A percentile compares a stretch with the other conserved stretches of the same genome.
phyloP scores from a whole-genome alignment of 371 early-diverging fungal species.

The Syncephalis plumigaleata region DNA sequence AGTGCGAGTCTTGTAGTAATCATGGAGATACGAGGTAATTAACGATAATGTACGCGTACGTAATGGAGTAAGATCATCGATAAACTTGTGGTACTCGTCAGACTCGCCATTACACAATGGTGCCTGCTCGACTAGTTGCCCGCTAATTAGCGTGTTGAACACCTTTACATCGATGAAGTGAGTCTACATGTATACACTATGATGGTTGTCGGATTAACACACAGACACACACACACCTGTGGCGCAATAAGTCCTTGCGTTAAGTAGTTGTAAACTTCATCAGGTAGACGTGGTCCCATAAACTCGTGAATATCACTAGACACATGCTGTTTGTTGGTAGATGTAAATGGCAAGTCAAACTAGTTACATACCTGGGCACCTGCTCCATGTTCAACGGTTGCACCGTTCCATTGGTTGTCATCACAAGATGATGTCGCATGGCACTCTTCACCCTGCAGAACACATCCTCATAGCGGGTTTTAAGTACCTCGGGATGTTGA shows the following conservation, averaged over 20 bases:
- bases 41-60: constrained; percentile 38
- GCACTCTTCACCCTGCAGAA: constrained; percentile 57
- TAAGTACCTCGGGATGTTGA: constrained; percentile 21
- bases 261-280: constrained; percentile 51
- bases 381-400: constrained; percentile 44
- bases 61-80: constrained; percentile 31
- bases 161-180: constrained; percentile 16
- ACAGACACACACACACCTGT: constrained; percentile 27
- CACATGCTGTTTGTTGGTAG: no score
- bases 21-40: constrained; percentile 39
- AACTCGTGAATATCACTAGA: constrained; percentile 65
- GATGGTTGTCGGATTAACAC: no score
- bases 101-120: constrained; percentile 73
- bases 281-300: constrained; percentile 63
- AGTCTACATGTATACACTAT: neutral
- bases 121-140: constrained; percentile 46
- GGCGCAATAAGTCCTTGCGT: constrained; percentile 51
- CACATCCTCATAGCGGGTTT: constrained; percentile 47
- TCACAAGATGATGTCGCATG: constrained; percentile 50
- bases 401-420: constrained; percentile 47
- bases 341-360: constrained; percentile 7
- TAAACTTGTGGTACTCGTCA: constrained; percentile 46
- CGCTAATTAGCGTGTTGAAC: constrained; percentile 44
- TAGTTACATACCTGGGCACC: constrained; percentile 19
- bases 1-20: constrained; percentile 43